Conservation (phyloP, 306 rosid species). For the Castanea crenata region DNA sequence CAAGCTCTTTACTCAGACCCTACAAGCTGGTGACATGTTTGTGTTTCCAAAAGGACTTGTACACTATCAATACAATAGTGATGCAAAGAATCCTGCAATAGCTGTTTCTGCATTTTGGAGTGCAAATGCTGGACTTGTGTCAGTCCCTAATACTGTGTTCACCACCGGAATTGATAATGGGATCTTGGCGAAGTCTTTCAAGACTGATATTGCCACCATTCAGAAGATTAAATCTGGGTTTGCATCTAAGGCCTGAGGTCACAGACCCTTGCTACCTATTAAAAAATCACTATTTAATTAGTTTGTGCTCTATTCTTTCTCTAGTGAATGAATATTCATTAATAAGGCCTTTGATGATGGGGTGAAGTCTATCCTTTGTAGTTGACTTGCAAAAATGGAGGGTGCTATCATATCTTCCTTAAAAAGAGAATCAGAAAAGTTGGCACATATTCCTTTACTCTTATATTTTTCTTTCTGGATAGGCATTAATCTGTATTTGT, state of each 20-base stretch:
- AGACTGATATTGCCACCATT: constrained; percentile 42
- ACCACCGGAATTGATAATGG: constrained; percentile 33
- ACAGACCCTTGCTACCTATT: neutral
- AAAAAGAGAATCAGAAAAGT: no score
- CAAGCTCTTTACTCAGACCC: constrained; percentile 43
- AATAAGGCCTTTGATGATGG: no score
- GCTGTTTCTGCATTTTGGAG: constrained; percentile 50
- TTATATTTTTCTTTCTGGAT: no score
- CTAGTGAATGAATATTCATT: no score
- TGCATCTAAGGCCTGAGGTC: constrained; percentile 19
- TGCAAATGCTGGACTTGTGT: constrained; percentile 39
- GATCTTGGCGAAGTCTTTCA: constrained; percentile 49
- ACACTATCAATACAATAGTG: constrained; percentile 48
- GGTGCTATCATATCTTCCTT: no score
- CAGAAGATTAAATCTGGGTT: constrained; percentile 40
- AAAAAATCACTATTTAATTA: no score
- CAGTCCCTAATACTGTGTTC: constrained; percentile 35
- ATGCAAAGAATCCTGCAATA: neutral
- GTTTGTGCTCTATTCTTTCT: no score
- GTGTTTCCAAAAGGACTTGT: constrained; percentile 54
- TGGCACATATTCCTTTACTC: no score
- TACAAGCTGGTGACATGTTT: constrained; percentile 42
- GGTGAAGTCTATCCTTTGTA: no score
- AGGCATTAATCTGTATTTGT: no score
- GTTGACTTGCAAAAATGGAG: no score